These are phyloP conservation scores for Rhodotorula sp. DNA, from an alignment of 1,284 basidiomycete genomes.

Conservation along the genomic window DNA sequence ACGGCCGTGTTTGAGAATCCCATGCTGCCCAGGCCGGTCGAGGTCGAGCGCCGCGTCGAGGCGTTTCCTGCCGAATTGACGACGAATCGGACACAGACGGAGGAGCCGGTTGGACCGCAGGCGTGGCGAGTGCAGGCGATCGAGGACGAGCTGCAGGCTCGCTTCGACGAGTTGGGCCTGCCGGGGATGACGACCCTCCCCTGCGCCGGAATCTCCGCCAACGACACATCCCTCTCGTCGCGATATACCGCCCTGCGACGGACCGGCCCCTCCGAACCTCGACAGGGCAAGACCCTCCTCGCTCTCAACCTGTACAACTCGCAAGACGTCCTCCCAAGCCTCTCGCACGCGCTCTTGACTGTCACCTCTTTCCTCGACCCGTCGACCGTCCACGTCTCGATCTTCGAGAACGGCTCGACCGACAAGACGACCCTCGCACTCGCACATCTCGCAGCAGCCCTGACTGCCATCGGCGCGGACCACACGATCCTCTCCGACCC, in stretches of 20 bases:
- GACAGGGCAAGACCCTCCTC: conserved; percentile 34
- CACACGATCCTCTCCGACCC: conserved; percentile 34
- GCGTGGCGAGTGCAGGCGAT: background rate
- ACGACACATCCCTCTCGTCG: background rate
- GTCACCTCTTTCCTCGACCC: conserved; percentile 39
- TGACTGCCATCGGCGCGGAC: conserved; percentile 13
- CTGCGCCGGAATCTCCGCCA: background rate
- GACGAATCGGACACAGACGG: background rate
- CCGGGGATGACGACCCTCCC: background rate
- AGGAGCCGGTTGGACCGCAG: background rate
- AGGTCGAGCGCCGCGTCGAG: conserved; percentile 12
- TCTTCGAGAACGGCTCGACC: conserved; percentile 46
- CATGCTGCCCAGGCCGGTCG: conserved; percentile 9
- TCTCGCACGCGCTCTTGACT: conserved; percentile 39
- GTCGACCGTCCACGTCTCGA: conserved; percentile 39
- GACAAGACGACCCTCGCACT: conserved; percentile 41
- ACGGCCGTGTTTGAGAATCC: conserved; percentile 30
- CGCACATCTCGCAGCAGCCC: conserved; percentile 29
- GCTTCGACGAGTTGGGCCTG: background rate
- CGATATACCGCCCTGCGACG: background rate
- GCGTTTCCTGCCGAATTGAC: background rate
- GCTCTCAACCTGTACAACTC: conserved; percentile 43
- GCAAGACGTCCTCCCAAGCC: conserved; percentile 41
- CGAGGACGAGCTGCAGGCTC: background rate
- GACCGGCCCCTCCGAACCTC: background rate